Evolutionary conservation across 495 filamentous ascomycete genomes (phyloP), one percentile per base, ranked within the genome.

Genomic region (Penicillium cinerascens): DNA sequence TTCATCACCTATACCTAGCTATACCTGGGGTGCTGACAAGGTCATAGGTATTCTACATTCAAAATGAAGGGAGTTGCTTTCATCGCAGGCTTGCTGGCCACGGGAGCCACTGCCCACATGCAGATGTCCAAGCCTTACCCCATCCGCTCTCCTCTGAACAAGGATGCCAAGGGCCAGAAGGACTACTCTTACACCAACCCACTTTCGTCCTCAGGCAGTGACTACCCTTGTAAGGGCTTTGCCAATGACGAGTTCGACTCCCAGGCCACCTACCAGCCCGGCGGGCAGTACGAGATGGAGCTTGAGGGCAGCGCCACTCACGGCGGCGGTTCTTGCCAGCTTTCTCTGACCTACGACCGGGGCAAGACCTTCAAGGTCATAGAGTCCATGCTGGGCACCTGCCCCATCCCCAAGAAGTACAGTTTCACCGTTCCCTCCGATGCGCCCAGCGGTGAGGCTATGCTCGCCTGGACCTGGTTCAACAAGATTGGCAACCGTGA

Each of bases 401-500:
- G 90, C 64, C 90, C 90, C 0, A 71, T 82, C 7, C 72, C 61
- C 10, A 70, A 76, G 55, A 65, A 66, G 38, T 82, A 82, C 61
- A 50, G 68, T 23, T 82, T 80, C 58, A 65, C 58, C 0, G 65
- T 82, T 17, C 79, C 79, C 13, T 58, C 60, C 1, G 70, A 73
- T 47, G 71, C 74, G 11, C 71, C 72, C 2, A 48, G 53, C 3
- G 79, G 78, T 1, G 61, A 82, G 40, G 88, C 83, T 2, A 82
- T 84, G 2, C 73, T 97, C 39, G 86, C 87, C 15, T 96, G 89
- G 83, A 87, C 87, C 4, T 97, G 92, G 92, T 86, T 92, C 75
- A 97, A 97, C 81, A 85, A 85, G 55, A 65, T 91, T 47, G 90
- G 90, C 43, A 90, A 91, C 73, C 82, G 89, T 18, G 92, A 97